phyloP scores from a whole-genome alignment of 768 basidiomycete species.

The Boletus sensibilis region DNA sequence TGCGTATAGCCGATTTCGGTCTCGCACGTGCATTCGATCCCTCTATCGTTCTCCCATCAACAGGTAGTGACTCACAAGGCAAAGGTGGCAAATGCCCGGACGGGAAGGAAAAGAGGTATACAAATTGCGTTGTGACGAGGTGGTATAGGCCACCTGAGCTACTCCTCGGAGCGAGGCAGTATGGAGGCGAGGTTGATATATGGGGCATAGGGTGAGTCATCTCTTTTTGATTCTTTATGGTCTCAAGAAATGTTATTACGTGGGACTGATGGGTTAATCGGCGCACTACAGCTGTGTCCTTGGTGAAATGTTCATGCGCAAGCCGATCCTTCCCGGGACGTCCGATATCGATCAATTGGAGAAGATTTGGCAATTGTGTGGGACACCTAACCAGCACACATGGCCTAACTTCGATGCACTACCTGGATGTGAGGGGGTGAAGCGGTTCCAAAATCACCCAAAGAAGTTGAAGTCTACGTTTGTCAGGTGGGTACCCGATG shows the following conservation, averaged over 20 bases:
- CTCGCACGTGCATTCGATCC: slow-evolving; percentile 81
- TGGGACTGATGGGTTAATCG: slow-evolving; percentile 1
- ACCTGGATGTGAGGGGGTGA: slow-evolving; percentile 80
- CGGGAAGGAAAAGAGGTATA: slow-evolving; percentile 71
- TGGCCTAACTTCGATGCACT: slow-evolving; percentile 77
- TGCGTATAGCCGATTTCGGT: slow-evolving; percentile 95
- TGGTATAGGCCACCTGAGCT: slow-evolving; percentile 97
- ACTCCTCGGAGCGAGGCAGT: slow-evolving; percentile 82
- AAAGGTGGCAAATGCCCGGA: slow-evolving; percentile 37
- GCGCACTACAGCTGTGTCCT: slow-evolving; percentile 70
- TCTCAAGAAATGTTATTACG: background rate
- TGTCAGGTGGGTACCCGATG: slow-evolving; percentile 50
- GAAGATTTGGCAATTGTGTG: slow-evolving; percentile 88
- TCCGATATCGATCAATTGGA: slow-evolving; percentile 91
- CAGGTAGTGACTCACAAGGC: slow-evolving; percentile 16
- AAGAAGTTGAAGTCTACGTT: slow-evolving; percentile 58
- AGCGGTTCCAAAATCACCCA: slow-evolving; percentile 52
- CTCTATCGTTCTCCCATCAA: slow-evolving; percentile 37
- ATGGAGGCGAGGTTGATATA: slow-evolving; percentile 93
- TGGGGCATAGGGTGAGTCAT: slow-evolving; percentile 90
- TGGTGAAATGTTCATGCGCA: slow-evolving; percentile 92
- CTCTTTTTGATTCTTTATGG: background rate
- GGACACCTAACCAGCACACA: slow-evolving; percentile 76
- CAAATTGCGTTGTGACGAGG: slow-evolving; percentile 91
- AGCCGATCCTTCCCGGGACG: slow-evolving; percentile 83